A percentile compares a stretch with the other conserved stretches of the same genome.
Evolutionary conservation across 176 grass and related monocot species (phyloP).

Genomic region (Zizania latifolia): DNA sequence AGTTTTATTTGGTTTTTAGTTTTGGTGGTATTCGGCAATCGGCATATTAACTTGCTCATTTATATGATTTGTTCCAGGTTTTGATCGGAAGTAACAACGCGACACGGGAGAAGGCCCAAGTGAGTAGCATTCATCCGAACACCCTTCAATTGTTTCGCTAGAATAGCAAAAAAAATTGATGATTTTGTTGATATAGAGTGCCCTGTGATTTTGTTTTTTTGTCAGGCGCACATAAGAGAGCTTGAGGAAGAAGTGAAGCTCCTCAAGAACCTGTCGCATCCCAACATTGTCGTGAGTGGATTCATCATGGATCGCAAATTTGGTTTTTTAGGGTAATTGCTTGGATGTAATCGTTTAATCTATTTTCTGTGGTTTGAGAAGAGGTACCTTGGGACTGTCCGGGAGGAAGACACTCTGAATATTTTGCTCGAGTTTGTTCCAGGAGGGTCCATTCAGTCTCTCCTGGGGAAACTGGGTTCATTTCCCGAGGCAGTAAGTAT

Average conservation of each 20-base stretch:
- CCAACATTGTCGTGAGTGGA: constrained; percentile 88
- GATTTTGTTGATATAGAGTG: not conserved
- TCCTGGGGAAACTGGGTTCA: constrained; percentile 84
- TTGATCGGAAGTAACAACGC: constrained; percentile 73
- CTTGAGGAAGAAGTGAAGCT: constrained; percentile 99
- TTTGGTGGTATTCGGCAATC: not conserved
- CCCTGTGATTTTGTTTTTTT: constrained; percentile 1
- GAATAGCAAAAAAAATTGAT: not conserved
- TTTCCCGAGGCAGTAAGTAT: constrained; percentile 84
- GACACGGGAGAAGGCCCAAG: constrained; percentile 90
- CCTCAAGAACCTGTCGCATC: constrained; percentile 90
- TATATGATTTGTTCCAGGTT: constrained; percentile 45
- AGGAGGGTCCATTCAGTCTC: constrained; percentile 95
- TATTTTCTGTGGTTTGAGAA: constrained; percentile 22
- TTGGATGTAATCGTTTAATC: constrained; percentile 1
- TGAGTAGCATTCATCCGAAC: constrained; percentile 32
- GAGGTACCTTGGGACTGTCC: constrained; percentile 93
- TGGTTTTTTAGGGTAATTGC: not conserved
- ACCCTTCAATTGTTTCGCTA: not conserved
- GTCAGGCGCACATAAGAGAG: constrained; percentile 84
- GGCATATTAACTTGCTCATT: not conserved
- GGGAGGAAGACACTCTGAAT: constrained; percentile 86
- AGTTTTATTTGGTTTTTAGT: not conserved
- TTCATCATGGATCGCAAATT: not conserved
- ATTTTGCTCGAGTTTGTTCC: constrained; percentile 96